Conservation (phyloP, 2,329 filamentous ascomycete genomes). For the Talaromyces sp. region DNA sequence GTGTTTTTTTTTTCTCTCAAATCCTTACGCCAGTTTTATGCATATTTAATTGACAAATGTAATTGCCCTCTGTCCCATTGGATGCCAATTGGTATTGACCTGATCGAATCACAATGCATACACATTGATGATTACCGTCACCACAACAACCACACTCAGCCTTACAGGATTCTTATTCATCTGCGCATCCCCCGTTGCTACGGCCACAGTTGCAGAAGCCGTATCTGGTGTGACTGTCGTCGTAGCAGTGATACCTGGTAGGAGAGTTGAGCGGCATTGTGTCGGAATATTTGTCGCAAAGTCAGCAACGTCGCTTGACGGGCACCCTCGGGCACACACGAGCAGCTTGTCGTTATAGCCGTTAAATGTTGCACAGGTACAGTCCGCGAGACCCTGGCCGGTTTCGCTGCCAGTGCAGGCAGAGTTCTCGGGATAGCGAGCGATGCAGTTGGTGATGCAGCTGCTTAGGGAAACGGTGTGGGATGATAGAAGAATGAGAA, state of each 20-base stretch:
- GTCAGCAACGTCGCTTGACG: background rate
- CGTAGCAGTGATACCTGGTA: constrained; percentile 3
- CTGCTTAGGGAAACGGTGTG: background rate
- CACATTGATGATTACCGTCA: background rate
- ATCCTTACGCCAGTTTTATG: background rate
- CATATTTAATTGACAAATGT: background rate
- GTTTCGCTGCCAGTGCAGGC: background rate
- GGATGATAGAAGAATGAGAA: background rate
- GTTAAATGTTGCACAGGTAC: background rate
- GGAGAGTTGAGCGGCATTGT: background rate
- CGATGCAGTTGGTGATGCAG: background rate
- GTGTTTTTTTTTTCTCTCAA: no score
- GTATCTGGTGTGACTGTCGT: background rate
- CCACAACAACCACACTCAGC: background rate
- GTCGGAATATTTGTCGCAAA: background rate
- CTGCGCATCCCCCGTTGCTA: background rate
- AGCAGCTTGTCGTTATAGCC: background rate
- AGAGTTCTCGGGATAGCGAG: background rate
- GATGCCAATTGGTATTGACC: background rate
- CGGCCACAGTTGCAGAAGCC: background rate
- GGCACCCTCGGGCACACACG: background rate
- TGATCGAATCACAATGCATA: background rate
- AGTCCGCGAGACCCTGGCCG: background rate
- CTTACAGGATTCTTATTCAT: background rate
- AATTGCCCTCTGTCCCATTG: background rate